Percentiles rank a stretch among this genome's conserved stretches.
These are phyloP conservation scores for Salix udensis DNA, from an alignment of 345 rosid genomes.

Conservation along the genomic window DNA sequence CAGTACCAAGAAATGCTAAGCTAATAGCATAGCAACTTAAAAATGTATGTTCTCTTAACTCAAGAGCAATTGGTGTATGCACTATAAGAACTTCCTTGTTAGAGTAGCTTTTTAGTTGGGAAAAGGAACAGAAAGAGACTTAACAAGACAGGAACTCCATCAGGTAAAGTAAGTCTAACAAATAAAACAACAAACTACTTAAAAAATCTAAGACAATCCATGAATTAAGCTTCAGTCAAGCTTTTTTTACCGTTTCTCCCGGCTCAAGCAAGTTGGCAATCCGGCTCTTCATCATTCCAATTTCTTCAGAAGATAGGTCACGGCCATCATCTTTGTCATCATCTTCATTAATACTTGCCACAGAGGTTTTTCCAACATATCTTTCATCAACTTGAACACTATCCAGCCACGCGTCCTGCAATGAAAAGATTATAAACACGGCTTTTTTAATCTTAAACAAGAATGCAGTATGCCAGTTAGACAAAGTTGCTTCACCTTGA, in stretches of 20 bases:
- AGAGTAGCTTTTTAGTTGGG: too few species aligned
- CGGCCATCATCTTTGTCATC: constrained; percentile 27
- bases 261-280: constrained; percentile 79
- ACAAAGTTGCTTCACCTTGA: constrained; percentile 46
- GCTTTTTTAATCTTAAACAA: neutral
- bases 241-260: constrained; percentile 72
- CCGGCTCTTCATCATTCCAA: constrained; percentile 72
- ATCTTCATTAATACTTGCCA: constrained; percentile 11
- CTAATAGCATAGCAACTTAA: neutral
- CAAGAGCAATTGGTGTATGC: too few species aligned
- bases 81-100: too few species aligned
- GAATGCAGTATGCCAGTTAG: neutral
- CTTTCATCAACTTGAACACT: constrained; percentile 55
- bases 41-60: neutral
- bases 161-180: neutral
- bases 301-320: constrained; percentile 71
- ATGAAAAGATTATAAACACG: constrained; percentile 1
- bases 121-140: too few species aligned
- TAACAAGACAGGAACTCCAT: too few species aligned
- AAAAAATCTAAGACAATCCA: neutral
- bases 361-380: constrained; percentile 39
- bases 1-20: too few species aligned
- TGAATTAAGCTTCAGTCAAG: neutral
- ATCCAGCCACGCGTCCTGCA: constrained; percentile 99
- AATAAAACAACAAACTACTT: neutral